A percentile compares a stretch with the other conserved stretches of the same genome.
Evolutionary conservation across 495 filamentous ascomycete genomes (phyloP).

Genomic region (Stereocaulon alpinum): DNA sequence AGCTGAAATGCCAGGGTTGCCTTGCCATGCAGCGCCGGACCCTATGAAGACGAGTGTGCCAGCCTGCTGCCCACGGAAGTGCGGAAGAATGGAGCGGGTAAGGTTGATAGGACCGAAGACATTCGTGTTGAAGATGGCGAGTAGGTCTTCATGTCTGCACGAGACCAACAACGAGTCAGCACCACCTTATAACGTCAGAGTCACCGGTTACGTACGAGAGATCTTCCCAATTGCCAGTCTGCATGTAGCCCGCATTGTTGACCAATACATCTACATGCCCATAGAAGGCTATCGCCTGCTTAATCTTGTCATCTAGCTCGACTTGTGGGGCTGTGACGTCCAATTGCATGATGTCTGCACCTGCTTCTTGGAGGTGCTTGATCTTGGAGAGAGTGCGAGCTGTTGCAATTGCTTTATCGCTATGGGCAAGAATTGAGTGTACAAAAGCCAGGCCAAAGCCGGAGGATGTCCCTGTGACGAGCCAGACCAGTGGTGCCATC

Average conservation of each 20-base stretch:
- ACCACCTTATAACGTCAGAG: not conserved
- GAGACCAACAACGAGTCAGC: no score
- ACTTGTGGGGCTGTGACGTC: slow-evolving; percentile 25
- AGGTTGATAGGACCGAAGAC: slow-evolving; percentile 37
- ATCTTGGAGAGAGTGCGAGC: slow-evolving; percentile 25
- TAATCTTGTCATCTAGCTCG: slow-evolving; percentile 18
- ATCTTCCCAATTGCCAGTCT: slow-evolving; percentile 25
- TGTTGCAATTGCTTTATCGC: slow-evolving; percentile 37
- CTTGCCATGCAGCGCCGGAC: slow-evolving; percentile 16
- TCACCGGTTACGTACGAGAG: slow-evolving; percentile 21
- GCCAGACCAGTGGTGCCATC: slow-evolving; percentile 28
- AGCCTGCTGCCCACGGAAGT: slow-evolving; percentile 31
- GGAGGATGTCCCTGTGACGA: slow-evolving; percentile 37
- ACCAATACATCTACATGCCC: slow-evolving; percentile 25
- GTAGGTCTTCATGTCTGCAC: no score
- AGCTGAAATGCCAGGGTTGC: slow-evolving; percentile 13
- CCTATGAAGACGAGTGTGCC: slow-evolving; percentile 39
- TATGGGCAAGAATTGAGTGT: slow-evolving; percentile 27
- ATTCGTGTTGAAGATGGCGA: slow-evolving; percentile 32
- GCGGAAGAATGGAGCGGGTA: slow-evolving; percentile 32
- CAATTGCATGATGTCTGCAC: slow-evolving; percentile 31
- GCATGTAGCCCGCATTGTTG: slow-evolving; percentile 29
- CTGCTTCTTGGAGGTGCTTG: slow-evolving; percentile 28
- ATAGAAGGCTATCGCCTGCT: slow-evolving; percentile 16
- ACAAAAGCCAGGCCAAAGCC: slow-evolving; percentile 33